These are phyloP conservation scores for Phylloporus sp. DNA, from an alignment of 768 basidiomycete genomes.

Conservation along the genomic window DNA sequence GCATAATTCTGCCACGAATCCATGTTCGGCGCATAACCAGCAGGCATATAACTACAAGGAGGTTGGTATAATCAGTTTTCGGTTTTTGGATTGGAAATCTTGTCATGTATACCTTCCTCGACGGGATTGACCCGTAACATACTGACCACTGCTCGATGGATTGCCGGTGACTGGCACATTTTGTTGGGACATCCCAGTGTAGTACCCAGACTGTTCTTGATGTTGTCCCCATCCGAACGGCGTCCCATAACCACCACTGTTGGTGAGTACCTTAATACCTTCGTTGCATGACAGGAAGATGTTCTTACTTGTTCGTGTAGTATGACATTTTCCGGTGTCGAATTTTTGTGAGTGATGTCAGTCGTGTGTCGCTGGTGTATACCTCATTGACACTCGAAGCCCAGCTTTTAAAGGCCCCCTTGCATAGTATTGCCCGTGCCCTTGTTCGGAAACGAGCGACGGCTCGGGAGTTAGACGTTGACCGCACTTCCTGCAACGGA, in stretches of 20 bases:
- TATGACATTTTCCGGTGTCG: conserved; percentile 4
- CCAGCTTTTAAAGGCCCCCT: conserved; percentile 7
- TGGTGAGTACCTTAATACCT: background rate
- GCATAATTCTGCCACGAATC: conserved; percentile 1
- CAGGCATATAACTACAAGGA: background rate
- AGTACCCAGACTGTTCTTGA: background rate
- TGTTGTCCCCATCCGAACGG: background rate
- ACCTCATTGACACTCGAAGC: background rate
- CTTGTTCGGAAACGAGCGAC: conserved; percentile 5
- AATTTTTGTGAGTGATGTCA: background rate
- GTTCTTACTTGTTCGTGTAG: conserved; percentile 9
- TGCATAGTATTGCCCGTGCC: background rate
- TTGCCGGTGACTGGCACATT: background rate
- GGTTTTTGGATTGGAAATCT: background rate
- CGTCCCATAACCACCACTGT: background rate
- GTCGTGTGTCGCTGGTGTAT: background rate
- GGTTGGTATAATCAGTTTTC: background rate
- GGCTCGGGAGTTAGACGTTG: conserved; percentile 7
- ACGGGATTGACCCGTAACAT: background rate
- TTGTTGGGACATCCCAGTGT: background rate
- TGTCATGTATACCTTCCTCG: conserved; percentile 13
- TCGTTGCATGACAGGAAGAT: background rate
- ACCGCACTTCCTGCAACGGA: conserved; percentile 8
- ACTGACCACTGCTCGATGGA: background rate
- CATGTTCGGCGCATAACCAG: background rate